Percentiles rank a stretch among this genome's conserved stretches.
phyloP scores from a whole-genome alignment of 331 rosid genomes.

The Acacia concinna region DNA sequence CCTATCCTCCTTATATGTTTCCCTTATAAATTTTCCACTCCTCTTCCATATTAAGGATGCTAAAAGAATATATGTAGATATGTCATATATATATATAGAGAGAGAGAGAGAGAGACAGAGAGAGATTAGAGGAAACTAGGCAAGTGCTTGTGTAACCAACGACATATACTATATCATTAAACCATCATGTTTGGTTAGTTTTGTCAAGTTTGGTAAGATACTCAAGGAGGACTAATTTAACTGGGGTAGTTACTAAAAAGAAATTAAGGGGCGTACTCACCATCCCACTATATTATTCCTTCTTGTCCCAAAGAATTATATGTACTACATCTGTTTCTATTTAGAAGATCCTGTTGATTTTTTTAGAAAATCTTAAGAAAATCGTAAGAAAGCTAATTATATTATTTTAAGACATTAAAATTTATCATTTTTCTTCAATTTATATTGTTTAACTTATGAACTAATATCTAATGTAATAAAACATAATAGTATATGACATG shows the following conservation, averaged over 20 bases:
- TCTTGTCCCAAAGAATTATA: slow-evolving; percentile 1
- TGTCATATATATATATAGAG: not conserved
- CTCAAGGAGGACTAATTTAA: slow-evolving; percentile 14
- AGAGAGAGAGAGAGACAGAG: not conserved
- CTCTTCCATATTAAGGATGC: slow-evolving; percentile 6
- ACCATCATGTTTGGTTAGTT: slow-evolving; percentile 21
- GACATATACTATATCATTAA: slow-evolving; percentile 12
- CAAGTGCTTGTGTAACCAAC: slow-evolving; percentile 26
- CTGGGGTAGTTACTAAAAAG: slow-evolving; percentile 11
- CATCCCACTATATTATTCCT: not conserved
- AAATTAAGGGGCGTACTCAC: not conserved
- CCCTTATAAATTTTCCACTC: slow-evolving; percentile 22
- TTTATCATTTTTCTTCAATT: too few species aligned
- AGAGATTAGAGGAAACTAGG: not conserved
- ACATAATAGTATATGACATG: too few species aligned
- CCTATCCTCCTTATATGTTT: slow-evolving; percentile 35
- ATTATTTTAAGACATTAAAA: too few species aligned
- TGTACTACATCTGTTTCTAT: too few species aligned
- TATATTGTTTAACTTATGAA: too few species aligned
- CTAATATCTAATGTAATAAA: too few species aligned
- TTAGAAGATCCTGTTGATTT: too few species aligned
- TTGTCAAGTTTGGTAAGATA: slow-evolving; percentile 36
- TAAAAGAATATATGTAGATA: not conserved
- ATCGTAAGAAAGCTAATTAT: too few species aligned
- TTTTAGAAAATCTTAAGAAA: too few species aligned